Percentiles rank a stretch among this genome's conserved stretches.
Evolutionary conservation across 768 basidiomycete genomes (phyloP).

Genomic region (Suillus tomentosus): DNA sequence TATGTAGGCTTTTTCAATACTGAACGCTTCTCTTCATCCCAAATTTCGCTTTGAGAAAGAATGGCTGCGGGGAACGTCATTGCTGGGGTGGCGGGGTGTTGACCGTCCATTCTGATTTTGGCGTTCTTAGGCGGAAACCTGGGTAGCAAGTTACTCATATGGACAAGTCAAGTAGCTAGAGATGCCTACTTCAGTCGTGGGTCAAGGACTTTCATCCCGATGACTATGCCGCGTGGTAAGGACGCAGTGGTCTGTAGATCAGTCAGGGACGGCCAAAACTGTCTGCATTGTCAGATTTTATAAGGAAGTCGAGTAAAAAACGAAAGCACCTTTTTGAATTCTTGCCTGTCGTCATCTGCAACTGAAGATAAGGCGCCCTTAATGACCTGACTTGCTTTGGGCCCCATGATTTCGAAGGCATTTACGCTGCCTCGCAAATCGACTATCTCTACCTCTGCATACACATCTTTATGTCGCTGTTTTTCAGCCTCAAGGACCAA

Average conservation of each 20-base stretch:
- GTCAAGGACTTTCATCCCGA: constrained; percentile 82
- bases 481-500: constrained; percentile 43
- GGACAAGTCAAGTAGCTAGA: background rate
- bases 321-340: constrained; percentile 56
- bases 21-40: constrained; percentile 53
- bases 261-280: constrained; percentile 59
- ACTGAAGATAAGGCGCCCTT: constrained; percentile 61
- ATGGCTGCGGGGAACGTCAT: constrained; percentile 53
- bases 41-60: constrained; percentile 70
- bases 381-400: constrained; percentile 74
- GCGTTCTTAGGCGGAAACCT: constrained; percentile 88
- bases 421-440: constrained; percentile 75
- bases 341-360: constrained; percentile 47
- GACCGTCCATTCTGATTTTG: constrained; percentile 39
- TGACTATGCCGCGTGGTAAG: constrained; percentile 71
- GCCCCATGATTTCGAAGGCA: constrained; percentile 89
- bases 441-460: constrained; percentile 57
- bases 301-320: background rate
- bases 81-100: constrained; percentile 29
- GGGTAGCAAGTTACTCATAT: background rate
- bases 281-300: constrained; percentile 1
- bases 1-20: constrained; percentile 61
- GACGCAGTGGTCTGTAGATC: constrained; percentile 65
- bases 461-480: constrained; percentile 21
- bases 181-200: constrained; percentile 76